These are phyloP conservation scores for Verruconis gallopava DNA, from an alignment of 2,329 filamentous ascomycete species.

Conservation along the genomic window DNA sequence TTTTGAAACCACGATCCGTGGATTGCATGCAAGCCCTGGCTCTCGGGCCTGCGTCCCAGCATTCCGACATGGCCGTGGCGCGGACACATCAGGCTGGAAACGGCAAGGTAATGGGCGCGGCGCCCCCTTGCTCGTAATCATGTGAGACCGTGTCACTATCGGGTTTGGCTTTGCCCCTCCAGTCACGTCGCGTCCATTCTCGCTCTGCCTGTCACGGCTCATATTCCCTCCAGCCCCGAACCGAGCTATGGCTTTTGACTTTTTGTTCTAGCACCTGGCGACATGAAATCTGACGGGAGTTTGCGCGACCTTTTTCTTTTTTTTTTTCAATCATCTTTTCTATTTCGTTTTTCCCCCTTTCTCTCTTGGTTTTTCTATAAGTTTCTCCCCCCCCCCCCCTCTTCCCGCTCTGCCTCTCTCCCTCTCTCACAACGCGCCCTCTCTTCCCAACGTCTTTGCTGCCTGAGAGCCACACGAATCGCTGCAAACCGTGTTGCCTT, in stretches of 20 bases:
- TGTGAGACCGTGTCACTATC: neutral
- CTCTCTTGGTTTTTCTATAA: neutral
- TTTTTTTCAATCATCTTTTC: no score
- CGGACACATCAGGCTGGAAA: no score
- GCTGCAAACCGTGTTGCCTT: neutral
- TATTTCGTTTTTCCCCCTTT: neutral
- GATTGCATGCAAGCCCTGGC: no score
- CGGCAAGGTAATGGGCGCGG: neutral
- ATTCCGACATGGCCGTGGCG: no score
- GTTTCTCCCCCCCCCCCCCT: neutral
- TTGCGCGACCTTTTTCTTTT: neutral
- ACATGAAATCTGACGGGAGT: neutral
- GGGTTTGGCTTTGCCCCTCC: neutral
- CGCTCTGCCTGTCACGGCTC: neutral
- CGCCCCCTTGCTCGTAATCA: no score
- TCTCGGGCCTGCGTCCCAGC: no score
- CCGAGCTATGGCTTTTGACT: neutral
- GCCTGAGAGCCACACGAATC: neutral
- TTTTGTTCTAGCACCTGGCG: neutral
- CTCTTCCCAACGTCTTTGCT: no score
- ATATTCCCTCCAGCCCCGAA: neutral
- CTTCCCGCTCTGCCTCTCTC: neutral
- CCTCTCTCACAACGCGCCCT: no score
- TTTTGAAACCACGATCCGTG: no score
- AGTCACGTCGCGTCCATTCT: neutral